These are phyloP conservation scores for Elsinoe arachidis DNA, from an alignment of 2,329 filamentous ascomycete genomes.

Conservation along the genomic window DNA sequence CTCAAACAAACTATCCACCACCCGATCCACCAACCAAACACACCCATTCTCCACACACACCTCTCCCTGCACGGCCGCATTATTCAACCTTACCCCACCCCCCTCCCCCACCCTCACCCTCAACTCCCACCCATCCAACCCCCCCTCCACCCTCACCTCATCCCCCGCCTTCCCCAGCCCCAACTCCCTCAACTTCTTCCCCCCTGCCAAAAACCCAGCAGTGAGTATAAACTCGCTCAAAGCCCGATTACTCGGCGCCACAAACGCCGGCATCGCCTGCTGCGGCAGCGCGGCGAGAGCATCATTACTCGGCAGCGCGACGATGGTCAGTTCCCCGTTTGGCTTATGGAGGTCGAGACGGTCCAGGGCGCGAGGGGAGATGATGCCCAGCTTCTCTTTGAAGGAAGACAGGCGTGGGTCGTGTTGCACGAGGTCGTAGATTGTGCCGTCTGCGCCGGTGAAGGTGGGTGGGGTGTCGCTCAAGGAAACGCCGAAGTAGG, in stretches of 20 bases:
- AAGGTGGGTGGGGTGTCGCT: neutral
- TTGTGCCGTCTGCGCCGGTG: neutral
- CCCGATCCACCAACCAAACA: neutral
- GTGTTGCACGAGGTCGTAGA: neutral
- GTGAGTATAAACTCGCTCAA: neutral
- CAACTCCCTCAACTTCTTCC: neutral
- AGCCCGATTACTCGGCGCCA: neutral
- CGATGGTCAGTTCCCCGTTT: neutral
- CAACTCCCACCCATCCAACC: neutral
- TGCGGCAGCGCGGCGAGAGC: neutral
- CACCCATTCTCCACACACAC: slow-evolving; percentile 1
- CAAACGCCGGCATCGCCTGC: neutral
- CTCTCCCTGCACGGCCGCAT: neutral
- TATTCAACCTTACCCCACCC: neutral
- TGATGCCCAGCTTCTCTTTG: neutral
- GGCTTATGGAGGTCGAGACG: neutral
- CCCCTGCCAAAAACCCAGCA: neutral
- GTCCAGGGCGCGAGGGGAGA: neutral
- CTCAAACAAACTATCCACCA: neutral
- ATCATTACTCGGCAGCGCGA: neutral
- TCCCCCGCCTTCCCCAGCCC: neutral
- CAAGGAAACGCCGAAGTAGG: neutral
- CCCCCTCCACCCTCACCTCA: neutral
- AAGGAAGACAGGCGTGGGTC: neutral
- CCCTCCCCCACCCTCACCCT: neutral